A percentile compares a stretch with the other conserved stretches of the same genome.
These are phyloP conservation scores for Leptosphaerulina australis DNA, from an alignment of 2,329 filamentous ascomycete species.

Conservation along the genomic window DNA sequence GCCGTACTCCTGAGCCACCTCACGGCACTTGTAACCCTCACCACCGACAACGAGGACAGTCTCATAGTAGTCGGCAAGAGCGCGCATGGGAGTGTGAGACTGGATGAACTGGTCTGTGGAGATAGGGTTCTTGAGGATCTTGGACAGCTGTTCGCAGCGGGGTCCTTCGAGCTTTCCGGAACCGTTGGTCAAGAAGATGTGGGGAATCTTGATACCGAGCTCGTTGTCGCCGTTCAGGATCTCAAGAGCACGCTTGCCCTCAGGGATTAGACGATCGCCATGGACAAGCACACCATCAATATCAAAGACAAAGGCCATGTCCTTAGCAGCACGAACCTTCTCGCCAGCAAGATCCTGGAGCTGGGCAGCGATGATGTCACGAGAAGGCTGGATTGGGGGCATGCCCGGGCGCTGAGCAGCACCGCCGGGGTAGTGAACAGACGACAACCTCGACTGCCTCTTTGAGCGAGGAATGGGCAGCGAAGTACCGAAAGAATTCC, in stretches of 20 bases:
- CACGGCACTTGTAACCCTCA: constrained; percentile 75
- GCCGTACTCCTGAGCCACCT: constrained; percentile 74
- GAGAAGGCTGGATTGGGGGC: constrained; percentile 64
- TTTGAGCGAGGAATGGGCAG: constrained; percentile 75
- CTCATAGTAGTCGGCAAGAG: constrained; percentile 75
- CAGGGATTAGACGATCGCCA: constrained; percentile 71
- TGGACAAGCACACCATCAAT: constrained; percentile 78
- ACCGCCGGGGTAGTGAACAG: constrained; percentile 59
- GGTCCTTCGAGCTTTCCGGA: constrained; percentile 72
- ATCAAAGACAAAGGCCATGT: constrained; percentile 83
- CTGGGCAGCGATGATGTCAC: constrained; percentile 72
- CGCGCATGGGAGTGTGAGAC: constrained; percentile 78
- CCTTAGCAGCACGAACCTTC: constrained; percentile 72
- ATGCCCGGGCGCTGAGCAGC: constrained; percentile 61
- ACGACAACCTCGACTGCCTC: constrained; percentile 70
- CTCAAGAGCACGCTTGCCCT: constrained; percentile 69
- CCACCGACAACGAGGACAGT: constrained; percentile 78
- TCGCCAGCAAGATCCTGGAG: constrained; percentile 70
- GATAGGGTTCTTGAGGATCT: constrained; percentile 69
- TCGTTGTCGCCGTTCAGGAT: constrained; percentile 78
- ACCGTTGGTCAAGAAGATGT: constrained; percentile 78
- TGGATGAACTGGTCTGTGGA: constrained; percentile 77
- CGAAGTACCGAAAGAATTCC: constrained; percentile 76
- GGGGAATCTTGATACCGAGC: constrained; percentile 76
- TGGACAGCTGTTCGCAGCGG: constrained; percentile 69